Evolutionary conservation across 352 stramenopile species (phyloP), one percentile per base, ranked within the genome.

Genomic region (Phytophthora citricola): DNA sequence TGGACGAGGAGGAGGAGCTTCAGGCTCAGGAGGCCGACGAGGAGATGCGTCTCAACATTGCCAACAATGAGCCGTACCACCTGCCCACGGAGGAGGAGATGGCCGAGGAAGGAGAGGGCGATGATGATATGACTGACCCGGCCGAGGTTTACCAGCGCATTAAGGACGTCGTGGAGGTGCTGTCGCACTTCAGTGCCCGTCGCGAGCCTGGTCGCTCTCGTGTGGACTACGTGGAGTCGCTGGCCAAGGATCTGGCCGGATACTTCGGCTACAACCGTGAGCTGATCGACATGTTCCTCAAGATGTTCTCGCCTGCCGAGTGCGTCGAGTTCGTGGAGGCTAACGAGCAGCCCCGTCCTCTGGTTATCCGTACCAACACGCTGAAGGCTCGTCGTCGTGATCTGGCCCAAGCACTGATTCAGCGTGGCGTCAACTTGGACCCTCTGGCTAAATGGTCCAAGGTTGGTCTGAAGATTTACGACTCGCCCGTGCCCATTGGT

Each of bases 351-450:
- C 90, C 95, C 32, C 89, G 98, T 46, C 98, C 98, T 29, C 80
- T 99, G 24, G 98, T 99, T 15, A 98, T 99, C 55, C 93, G 98
- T 56, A 98, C 97, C n/a, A 99, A 99, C 87, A 99, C 98, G 49
- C 84, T 99, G 46, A 99, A 99, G 85, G 94, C 97, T 27, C 88
- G 97, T 65, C 93, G 98, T 68, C 98, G 98, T 71, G 98, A 99
- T 70, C 83, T 99, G 22, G 97, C 97, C 22, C 91, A 99, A 61
- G 94, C 96, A 24, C 84, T 99, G 22, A 99, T 99, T 78, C 99
- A 99, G 76, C 92, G 98, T 56, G 98, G 98, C 56, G 97, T 99
- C 14, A 97, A 97, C 62, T 81, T 99, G 12, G 98, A 99, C 78
- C 98, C 98, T 43, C 78, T 99, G 4, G 98, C 97, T 38, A 93